These are phyloP conservation scores for Yamadazyma laniorum DNA, from an alignment of 805 yeast genomes.

Conservation along the genomic window DNA sequence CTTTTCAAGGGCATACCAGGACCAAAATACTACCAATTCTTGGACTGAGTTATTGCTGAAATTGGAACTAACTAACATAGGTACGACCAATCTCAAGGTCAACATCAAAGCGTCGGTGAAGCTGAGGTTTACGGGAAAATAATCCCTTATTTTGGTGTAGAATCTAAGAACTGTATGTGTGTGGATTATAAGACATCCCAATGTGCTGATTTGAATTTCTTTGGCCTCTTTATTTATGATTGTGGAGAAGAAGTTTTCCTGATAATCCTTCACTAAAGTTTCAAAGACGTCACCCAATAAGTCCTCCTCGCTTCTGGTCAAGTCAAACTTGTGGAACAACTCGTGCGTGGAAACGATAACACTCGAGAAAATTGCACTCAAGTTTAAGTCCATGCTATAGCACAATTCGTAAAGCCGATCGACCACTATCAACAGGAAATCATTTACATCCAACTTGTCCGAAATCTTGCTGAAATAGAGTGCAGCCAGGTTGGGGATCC, in stretches of 20 bases:
- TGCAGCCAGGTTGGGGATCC: constrained; percentile 10
- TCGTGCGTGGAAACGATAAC: constrained; percentile 35
- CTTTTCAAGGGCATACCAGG: constrained; percentile 31
- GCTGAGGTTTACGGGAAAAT: constrained; percentile 8
- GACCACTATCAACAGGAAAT: constrained; percentile 12
- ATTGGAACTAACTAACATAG: constrained; percentile 30
- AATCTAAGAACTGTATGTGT: constrained; percentile 15
- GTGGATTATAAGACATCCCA: constrained; percentile 25
- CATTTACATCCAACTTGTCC: too few species aligned
- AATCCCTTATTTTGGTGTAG: neutral
- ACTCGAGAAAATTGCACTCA: constrained; percentile 38
- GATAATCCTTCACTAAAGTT: constrained; percentile 41
- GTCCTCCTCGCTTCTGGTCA: constrained; percentile 20
- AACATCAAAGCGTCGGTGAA: constrained; percentile 23
- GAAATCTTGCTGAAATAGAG: constrained; percentile 16
- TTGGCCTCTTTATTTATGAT: constrained; percentile 26
- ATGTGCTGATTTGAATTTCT: constrained; percentile 21
- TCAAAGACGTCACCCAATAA: constrained; percentile 41
- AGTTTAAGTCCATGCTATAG: constrained; percentile 64
- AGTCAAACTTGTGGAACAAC: constrained; percentile 38
- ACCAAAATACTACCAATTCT: constrained; percentile 36
- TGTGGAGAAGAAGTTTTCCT: constrained; percentile 27
- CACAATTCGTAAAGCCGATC: constrained; percentile 43
- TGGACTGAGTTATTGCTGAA: constrained; percentile 21
- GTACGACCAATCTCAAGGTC: constrained; percentile 31